phyloP scores from a whole-genome alignment of 148 eudicot species.

The Cornus controversa region DNA sequence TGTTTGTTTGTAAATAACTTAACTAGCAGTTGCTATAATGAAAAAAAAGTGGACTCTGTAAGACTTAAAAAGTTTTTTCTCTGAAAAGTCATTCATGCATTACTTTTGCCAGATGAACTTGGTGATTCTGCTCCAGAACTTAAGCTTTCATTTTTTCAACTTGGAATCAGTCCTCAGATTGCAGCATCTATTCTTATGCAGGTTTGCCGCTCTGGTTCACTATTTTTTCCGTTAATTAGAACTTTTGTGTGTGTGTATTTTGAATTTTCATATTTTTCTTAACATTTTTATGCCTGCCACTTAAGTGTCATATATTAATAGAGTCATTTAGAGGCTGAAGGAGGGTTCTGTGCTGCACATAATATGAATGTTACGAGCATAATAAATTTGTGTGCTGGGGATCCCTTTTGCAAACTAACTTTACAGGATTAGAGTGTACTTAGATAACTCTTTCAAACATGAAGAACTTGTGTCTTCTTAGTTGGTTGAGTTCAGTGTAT shows the following conservation, averaged over 20 bases:
- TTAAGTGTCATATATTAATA: neutral
- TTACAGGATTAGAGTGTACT: neutral
- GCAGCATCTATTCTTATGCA: constrained; percentile 96
- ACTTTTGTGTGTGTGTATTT: neutral
- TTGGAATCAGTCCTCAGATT: constrained; percentile 97
- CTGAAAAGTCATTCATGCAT: neutral
- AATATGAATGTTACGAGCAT: neutral
- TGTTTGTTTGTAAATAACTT: neutral
- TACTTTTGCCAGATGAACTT: constrained; percentile 64
- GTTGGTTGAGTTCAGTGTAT: neutral
- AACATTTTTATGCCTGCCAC: neutral
- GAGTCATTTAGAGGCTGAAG: neutral
- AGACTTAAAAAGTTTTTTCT: neutral
- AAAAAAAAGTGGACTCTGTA: neutral
- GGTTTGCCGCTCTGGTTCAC: constrained; percentile 27
- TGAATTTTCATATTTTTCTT: neutral
- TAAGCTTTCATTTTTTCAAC: constrained; percentile 94
- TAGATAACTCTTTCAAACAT: neutral
- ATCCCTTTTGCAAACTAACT: neutral
- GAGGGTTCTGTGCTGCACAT: neutral
- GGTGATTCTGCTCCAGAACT: constrained; percentile 80
- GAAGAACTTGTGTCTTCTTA: neutral
- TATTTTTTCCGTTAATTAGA: neutral
- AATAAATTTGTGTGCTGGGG: neutral
- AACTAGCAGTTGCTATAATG: constrained; percentile 3